Percentiles rank a stretch among this genome's conserved stretches.
Conservation (phyloP, 1,284 basidiomycete species). For the Coniferiporia sulphurascens region DNA sequence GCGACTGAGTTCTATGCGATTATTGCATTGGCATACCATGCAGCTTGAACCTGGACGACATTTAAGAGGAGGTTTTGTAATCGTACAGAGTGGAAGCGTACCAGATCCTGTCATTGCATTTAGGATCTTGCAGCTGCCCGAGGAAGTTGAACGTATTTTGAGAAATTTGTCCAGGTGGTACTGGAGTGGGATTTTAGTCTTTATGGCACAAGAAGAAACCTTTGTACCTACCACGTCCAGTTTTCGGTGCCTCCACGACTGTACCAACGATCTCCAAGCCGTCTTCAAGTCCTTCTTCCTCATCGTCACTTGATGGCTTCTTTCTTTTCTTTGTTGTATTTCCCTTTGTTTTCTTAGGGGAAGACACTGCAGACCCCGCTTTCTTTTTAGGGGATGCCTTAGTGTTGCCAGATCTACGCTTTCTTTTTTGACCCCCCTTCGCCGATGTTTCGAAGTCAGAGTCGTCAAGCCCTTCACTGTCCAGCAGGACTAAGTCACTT, state of each 20-base stretch:
- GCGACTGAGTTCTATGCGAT: constrained; percentile 2
- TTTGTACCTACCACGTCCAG: constrained; percentile 62
- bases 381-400: constrained; percentile 10
- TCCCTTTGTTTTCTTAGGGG: constrained; percentile 15
- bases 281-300: constrained; percentile 49
- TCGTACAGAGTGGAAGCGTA: constrained; percentile 30
- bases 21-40: constrained; percentile 43
- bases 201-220: not conserved
- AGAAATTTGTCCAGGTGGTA: constrained; percentile 82
- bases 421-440: constrained; percentile 31
- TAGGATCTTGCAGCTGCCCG: constrained; percentile 61
- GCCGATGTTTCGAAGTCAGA: constrained; percentile 26
- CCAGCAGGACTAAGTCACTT: constrained; percentile 20
- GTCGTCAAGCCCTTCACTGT: constrained; percentile 34
- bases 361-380: constrained; percentile 15
- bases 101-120: constrained; percentile 87
- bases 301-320: constrained; percentile 34
- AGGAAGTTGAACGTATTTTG: constrained; percentile 81
- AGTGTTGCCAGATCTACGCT: constrained; percentile 23
- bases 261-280: constrained; percentile 67
- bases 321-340: constrained; percentile 25
- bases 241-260: constrained; percentile 72
- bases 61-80: not conserved
- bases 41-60: constrained; percentile 60
- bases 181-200: constrained; percentile 34